phyloP scores from a whole-genome alignment of 345 rosid genomes.

The Salix purpurea region DNA sequence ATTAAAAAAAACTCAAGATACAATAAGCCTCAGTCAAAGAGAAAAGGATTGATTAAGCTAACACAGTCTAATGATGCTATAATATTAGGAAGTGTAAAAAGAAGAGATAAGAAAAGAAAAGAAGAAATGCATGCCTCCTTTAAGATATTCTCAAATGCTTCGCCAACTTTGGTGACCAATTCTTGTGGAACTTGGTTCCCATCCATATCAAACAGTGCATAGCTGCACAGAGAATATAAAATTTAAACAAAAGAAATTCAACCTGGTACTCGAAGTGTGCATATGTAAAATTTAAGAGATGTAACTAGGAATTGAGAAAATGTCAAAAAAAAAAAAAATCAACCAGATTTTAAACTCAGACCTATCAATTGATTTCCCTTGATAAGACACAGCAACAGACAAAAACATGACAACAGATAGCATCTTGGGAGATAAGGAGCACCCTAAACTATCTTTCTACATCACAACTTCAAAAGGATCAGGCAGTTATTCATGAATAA shows the following conservation, averaged over 20 bases:
- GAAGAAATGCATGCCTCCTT: slow-evolving; percentile 53
- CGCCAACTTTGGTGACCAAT: slow-evolving; percentile 67
- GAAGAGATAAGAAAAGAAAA: not conserved
- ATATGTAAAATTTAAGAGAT: not conserved
- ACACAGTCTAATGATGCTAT: not conserved
- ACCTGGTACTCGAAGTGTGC: not conserved
- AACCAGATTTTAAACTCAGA: not conserved
- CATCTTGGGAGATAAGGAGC: not conserved
- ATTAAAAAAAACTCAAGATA: not conserved
- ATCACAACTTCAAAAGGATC: not conserved
- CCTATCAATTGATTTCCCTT: not conserved
- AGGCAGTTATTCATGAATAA: not conserved
- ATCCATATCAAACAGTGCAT: slow-evolving; percentile 77
- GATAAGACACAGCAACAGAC: not conserved
- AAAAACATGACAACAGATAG: not conserved
- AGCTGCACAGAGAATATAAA: slow-evolving; percentile 33
- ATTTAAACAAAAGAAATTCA: not conserved
- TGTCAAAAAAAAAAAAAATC: not conserved
- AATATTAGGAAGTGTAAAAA: not conserved
- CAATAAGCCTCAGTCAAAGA: not conserved
- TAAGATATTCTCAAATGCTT: slow-evolving; percentile 67
- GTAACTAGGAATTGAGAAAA: not conserved
- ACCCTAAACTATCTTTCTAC: not conserved
- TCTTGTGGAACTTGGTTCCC: slow-evolving; percentile 83
- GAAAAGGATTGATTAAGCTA: not conserved